Base-by-base conservation (phyloP, 2,329 filamentous ascomycete genomes). In the Celoporthe dispersa region DNA sequence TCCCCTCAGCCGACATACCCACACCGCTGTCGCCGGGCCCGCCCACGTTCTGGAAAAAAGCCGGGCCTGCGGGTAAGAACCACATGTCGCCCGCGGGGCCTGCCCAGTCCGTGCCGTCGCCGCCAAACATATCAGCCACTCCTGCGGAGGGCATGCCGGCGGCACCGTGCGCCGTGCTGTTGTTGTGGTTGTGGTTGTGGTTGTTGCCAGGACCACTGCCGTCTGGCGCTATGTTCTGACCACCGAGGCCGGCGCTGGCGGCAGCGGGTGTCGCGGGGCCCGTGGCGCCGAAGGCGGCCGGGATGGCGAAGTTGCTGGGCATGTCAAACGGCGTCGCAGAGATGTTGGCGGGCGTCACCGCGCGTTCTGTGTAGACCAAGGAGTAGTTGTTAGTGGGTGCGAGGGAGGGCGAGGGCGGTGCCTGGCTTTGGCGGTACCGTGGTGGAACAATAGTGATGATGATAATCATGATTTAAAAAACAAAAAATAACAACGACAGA, bases 1-100 rank as follows among this genome's bases (percentile, higher is more conserved):
- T 86, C 37, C 89, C 89, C 73, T 91, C 89, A 11, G 89, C 87
- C 2, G 88, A 91, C 87, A 91, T 90, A 59, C 88, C 88, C 12
- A 91, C 88, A 14, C 65, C 70, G 53, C 67, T 72, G 63, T 71
- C 69, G 8, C 84, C 84, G 44, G 84, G 84, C 72, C 88, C 88
- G 71, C 86, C 87, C 75, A 90, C 84, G 76, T 89, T 90, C 75
- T 90, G 88, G 78, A 89, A 91, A 70, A 91, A 88, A 5, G 88
- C 88, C 1, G 88, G 83, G 0, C 89, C 89, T 0, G 89, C 83
- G 0, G 89, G 88, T 0, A 91, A 81, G 75, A 91, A 91, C 89
- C 89, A 91, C 86, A 91, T 88, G 75, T 90, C 88, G 75, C 84
- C 86, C 70, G 84, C 83, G 3, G 85, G 81, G 69, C 83, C 84